Percentiles rank a stretch among this genome's conserved stretches.
phyloP scores from a whole-genome alignment of 306 rosid species.

The Castanea mollissima region DNA sequence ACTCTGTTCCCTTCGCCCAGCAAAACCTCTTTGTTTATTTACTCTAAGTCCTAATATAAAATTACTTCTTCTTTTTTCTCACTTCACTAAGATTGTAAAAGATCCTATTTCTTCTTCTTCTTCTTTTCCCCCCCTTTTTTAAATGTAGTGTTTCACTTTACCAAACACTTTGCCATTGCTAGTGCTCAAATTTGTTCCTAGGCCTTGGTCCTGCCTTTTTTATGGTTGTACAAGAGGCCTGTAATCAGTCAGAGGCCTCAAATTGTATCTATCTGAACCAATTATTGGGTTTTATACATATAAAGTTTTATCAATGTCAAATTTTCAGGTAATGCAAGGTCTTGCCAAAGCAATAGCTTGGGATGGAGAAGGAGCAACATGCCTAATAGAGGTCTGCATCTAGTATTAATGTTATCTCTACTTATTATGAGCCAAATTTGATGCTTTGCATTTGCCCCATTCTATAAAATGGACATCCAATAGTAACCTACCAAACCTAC shows the following conservation, averaged over 20 bases:
- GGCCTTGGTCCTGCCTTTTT: background rate
- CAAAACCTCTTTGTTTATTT: background rate
- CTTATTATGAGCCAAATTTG: background rate
- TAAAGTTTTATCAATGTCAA: slow-evolving; percentile 5
- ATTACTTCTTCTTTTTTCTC: background rate
- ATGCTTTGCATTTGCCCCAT: slow-evolving; percentile 1
- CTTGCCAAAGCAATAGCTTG: slow-evolving; percentile 96
- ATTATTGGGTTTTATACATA: background rate
- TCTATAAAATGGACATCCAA: slow-evolving; percentile 3
- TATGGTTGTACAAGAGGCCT: slow-evolving; percentile 1
- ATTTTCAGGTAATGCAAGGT: slow-evolving; percentile 91
- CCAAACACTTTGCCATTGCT: background rate
- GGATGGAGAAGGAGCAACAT: slow-evolving; percentile 99
- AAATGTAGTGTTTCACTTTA: background rate
- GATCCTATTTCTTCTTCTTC: too few relatives aligned
- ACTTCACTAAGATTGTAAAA: background rate
- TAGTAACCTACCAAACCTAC: slow-evolving; percentile 1
- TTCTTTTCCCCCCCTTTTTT: background rate
- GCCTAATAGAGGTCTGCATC: slow-evolving; percentile 84
- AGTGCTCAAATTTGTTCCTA: background rate
- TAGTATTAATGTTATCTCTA: slow-evolving; percentile 18
- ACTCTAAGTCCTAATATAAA: too few relatives aligned
- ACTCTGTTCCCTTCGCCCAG: background rate
- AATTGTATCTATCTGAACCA: slow-evolving; percentile 6
- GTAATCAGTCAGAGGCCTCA: slow-evolving; percentile 3